These are phyloP conservation scores for Fusarium dimerum DNA, from an alignment of 2,329 filamentous ascomycete species.

Conservation along the genomic window DNA sequence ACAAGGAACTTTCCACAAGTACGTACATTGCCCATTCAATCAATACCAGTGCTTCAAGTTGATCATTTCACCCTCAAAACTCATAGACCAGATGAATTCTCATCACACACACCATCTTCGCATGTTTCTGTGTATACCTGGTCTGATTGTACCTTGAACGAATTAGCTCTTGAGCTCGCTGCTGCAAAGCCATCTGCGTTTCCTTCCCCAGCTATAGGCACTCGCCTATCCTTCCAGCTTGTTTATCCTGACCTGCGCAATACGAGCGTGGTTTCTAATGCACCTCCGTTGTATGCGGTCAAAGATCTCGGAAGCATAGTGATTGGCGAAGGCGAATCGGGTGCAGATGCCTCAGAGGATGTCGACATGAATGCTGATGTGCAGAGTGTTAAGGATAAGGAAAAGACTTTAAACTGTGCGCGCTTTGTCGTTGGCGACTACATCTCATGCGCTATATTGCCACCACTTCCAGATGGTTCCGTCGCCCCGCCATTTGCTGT, in stretches of 20 bases:
- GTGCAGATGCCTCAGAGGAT: constrained; percentile 42
- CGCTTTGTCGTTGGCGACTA: constrained; percentile 90
- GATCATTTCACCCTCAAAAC: neutral
- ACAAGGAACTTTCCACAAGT: constrained; percentile 71
- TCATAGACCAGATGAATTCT: constrained; percentile 70
- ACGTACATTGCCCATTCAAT: constrained; percentile 9
- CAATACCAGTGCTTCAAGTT: neutral
- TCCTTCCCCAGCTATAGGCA: constrained; percentile 74
- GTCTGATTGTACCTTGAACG: constrained; percentile 75
- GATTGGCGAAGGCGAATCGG: constrained; percentile 61
- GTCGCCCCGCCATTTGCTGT: constrained; percentile 62
- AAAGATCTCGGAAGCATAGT: constrained; percentile 85
- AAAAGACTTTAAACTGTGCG: constrained; percentile 74
- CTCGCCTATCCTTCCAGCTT: constrained; percentile 83
- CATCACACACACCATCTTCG: constrained; percentile 58
- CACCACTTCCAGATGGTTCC: constrained; percentile 72
- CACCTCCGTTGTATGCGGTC: constrained; percentile 62
- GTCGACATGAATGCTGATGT: constrained; percentile 35
- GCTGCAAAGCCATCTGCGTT: constrained; percentile 66
- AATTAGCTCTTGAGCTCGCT: constrained; percentile 77
- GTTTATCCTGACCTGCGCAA: constrained; percentile 74
- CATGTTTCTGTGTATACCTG: constrained; percentile 85
- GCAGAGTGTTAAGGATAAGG: constrained; percentile 56
- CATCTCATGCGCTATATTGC: constrained; percentile 78
- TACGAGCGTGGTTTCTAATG: constrained; percentile 26